These are phyloP conservation scores for Xylaria curta DNA, from an alignment of 495 filamentous ascomycete species.

Conservation along the genomic window DNA sequence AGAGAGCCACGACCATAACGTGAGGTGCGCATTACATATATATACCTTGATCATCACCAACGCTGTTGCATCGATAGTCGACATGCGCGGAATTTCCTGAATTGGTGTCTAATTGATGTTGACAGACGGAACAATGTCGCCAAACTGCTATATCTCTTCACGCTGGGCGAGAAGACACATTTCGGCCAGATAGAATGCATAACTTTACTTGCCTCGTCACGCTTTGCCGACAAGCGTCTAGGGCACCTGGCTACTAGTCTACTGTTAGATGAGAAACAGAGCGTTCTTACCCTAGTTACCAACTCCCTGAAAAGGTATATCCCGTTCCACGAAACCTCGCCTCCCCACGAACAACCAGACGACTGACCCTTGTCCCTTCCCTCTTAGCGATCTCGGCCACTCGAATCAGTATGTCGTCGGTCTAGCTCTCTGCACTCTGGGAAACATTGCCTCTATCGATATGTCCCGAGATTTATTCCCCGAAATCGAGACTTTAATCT, in stretches of 20 bases:
- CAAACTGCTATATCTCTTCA: slow-evolving; percentile 97
- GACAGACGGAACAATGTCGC: slow-evolving; percentile 96
- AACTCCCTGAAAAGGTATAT: slow-evolving; percentile 95
- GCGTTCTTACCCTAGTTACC: slow-evolving; percentile 94
- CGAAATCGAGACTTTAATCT: slow-evolving; percentile 88
- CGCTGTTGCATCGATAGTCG: neutral
- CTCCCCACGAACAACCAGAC: neutral
- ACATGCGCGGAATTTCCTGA: neutral
- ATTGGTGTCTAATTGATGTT: slow-evolving; percentile 16
- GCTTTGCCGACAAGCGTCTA: slow-evolving; percentile 96
- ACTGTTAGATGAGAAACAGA: slow-evolving; percentile 96
- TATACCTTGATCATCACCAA: neutral
- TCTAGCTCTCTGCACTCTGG: slow-evolving; percentile 90
- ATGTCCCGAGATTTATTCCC: slow-evolving; percentile 98
- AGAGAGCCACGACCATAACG: slow-evolving; percentile 88
- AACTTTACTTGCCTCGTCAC: slow-evolving; percentile 93
- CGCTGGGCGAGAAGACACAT: slow-evolving; percentile 96
- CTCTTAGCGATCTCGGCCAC: slow-evolving; percentile 84
- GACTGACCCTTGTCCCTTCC: slow-evolving; percentile 43
- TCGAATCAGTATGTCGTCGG: slow-evolving; percentile 99
- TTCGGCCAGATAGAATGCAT: slow-evolving; percentile 99
- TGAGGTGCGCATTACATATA: slow-evolving; percentile 65
- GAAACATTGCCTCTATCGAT: slow-evolving; percentile 96
- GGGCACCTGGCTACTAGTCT: slow-evolving; percentile 97
- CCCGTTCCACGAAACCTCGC: neutral